Evolutionary conservation across 768 basidiomycete genomes (phyloP).

Genomic region (Epithele typhae): DNA sequence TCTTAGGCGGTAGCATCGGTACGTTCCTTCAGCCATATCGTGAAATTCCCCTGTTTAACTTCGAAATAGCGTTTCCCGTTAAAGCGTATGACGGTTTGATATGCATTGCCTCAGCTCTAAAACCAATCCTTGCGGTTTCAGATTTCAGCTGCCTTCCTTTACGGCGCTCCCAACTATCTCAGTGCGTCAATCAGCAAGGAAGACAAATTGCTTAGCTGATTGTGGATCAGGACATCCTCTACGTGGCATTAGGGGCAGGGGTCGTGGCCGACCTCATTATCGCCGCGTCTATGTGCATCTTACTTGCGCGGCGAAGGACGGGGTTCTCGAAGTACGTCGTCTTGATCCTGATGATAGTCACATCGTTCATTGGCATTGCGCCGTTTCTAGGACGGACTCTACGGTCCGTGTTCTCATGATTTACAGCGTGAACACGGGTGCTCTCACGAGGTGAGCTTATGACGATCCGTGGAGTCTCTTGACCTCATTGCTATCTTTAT

Average conservation of each 20-base stretch:
- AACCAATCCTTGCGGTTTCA: neutral
- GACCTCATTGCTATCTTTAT: slow-evolving; percentile 17
- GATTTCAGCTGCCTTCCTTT: slow-evolving; percentile 4
- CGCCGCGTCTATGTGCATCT: slow-evolving; percentile 18
- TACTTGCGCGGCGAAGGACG: slow-evolving; percentile 11
- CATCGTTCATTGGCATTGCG: neutral
- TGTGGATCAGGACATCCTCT: slow-evolving; percentile 18
- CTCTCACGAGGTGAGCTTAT: slow-evolving; percentile 19
- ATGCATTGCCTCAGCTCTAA: neutral
- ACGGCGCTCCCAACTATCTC: slow-evolving; percentile 13
- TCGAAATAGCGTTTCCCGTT: too few relatives aligned
- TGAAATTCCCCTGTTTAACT: neutral
- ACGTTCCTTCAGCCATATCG: slow-evolving; percentile 9
- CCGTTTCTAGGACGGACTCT: slow-evolving; percentile 11
- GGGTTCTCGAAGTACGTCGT: slow-evolving; percentile 10
- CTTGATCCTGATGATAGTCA: neutral
- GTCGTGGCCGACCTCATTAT: slow-evolving; percentile 21
- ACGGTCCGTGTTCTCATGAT: slow-evolving; percentile 20
- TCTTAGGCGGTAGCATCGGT: slow-evolving; percentile 11
- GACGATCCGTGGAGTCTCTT: slow-evolving; percentile 18
- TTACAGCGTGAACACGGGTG: slow-evolving; percentile 24
- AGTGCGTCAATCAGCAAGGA: neutral
- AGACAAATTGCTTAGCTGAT: too few relatives aligned
- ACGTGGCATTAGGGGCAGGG: slow-evolving; percentile 19
- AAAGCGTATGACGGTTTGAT: too few relatives aligned